Base-by-base conservation (phyloP, 768 basidiomycete genomes). In the Suillus discolor region DNA sequence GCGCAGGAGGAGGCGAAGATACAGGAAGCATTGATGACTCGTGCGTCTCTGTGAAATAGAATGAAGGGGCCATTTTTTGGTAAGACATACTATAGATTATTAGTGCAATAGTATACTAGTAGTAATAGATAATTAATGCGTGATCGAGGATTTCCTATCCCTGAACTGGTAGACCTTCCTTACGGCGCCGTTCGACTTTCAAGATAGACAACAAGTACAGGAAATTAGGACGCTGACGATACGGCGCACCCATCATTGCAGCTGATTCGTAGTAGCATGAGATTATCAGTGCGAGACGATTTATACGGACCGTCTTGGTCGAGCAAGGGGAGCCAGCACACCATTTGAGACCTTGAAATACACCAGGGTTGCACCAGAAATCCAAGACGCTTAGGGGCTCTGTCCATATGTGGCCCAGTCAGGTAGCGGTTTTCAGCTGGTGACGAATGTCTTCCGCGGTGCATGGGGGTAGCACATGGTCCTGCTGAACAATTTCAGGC, bases 261-360 rank as follows among this genome's bases (percentile, higher is more conserved):
- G 31, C 67, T 72, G 6, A 75, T 77, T 57, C 69, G 72, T 62
- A 75, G 51, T 53, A 75, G 69, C 47, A 75, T 55, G 38, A 77
- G 68, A 53, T 75, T 28, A 49, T 75, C 74, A 9, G 74, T 75
- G 11, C 71, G 72, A 4, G 74, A 75, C 2, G 74, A 75, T 36
- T 74, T 77, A 57, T 77, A 77, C 2, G 74, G 74, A 25, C 72
- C 72, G n/a, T 69, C 75, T 55, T 69, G 63, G 42, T 42, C 41
- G 25, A 60, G 54, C 12, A 64, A 59, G 23, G 73, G 61, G 62
- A 72, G 42, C 73, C 74, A 75, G 66, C 75, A 77, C 69, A 69
- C 64, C 54, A 75, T 47, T 68, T 72, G 62, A 75, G 51, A 39
- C 74, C 75, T 63, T 77, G 74, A 61, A 75, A 73, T 11, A 75